Evolutionary conservation across 345 rosid species (phyloP).

Genomic region (Bruguiera gymnorhiza): DNA sequence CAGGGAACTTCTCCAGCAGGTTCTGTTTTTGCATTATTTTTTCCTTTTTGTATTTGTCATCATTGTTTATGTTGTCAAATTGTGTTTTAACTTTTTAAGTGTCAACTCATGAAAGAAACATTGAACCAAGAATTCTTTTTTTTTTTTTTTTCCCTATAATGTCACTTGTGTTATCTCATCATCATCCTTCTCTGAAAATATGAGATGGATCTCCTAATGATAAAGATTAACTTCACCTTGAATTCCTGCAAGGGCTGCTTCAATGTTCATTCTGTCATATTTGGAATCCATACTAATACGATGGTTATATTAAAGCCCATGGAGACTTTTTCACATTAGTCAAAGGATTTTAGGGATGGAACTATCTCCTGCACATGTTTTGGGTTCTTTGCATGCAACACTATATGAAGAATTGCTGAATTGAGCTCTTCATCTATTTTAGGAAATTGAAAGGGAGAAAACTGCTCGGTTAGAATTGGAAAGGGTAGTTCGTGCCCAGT

Average conservation of each 20-base stretch:
- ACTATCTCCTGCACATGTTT: neutral
- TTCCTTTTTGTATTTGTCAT: neutral
- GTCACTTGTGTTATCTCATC: no score
- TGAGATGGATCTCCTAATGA: no score
- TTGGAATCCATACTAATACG: neutral
- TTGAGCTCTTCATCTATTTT: slow-evolving; percentile 16
- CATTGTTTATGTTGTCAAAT: neutral
- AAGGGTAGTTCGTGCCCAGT: slow-evolving; percentile 51
- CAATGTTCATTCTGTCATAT: neutral
- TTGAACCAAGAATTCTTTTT: no score
- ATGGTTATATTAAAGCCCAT: neutral
- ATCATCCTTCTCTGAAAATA: no score
- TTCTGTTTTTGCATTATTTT: slow-evolving; percentile 19
- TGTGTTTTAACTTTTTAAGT: neutral
- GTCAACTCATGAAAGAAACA: no score
- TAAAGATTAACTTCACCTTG: neutral
- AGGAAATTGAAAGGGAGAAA: slow-evolving; percentile 93
- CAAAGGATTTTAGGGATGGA: no score
- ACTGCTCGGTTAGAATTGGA: slow-evolving; percentile 83
- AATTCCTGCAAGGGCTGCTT: neutral
- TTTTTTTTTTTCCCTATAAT: no score
- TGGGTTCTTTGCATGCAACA: neutral
- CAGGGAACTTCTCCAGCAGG: slow-evolving; percentile 86
- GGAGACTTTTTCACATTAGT: neutral
- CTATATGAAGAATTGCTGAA: neutral